Evolutionary conservation across 371 early-diverging fungal species (phyloP).

Genomic region (Smittium mucronatum): DNA sequence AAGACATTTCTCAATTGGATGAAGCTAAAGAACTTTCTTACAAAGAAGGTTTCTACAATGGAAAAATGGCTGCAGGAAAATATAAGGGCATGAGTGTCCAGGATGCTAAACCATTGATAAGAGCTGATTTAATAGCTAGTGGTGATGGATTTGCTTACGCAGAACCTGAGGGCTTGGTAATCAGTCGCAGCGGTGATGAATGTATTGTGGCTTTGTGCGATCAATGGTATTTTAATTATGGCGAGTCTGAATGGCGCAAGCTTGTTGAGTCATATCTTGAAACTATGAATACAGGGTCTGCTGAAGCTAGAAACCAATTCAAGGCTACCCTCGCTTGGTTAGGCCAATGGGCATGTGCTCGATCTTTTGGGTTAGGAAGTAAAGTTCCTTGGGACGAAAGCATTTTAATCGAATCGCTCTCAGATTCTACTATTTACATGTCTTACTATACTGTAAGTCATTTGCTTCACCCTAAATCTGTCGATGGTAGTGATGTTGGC

Average conservation of each 20-base stretch:
- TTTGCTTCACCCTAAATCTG: slow-evolving; percentile 78
- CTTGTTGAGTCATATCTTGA: slow-evolving; percentile 66
- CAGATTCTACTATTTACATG: slow-evolving; percentile 99
- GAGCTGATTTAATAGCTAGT: slow-evolving; percentile 50
- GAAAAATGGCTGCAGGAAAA: slow-evolving; percentile 74
- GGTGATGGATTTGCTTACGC: slow-evolving; percentile 79
- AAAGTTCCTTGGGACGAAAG: slow-evolving; percentile 94
- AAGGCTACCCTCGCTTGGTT: slow-evolving; percentile 91
- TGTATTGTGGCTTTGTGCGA: slow-evolving; percentile 97
- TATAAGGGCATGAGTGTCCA: slow-evolving; percentile 71
- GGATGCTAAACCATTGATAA: slow-evolving; percentile 83
- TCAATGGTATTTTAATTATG: slow-evolving; percentile 99
- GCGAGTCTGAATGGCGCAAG: slow-evolving; percentile 83
- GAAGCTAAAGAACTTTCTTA: slow-evolving; percentile 91
- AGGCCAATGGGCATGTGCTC: slow-evolving; percentile 97
- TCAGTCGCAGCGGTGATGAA: slow-evolving; percentile 94
- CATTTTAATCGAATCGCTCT: slow-evolving; percentile 97
- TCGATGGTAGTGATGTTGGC: slow-evolving; percentile 75
- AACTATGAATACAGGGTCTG: slow-evolving; percentile 68
- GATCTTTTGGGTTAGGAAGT: slow-evolving; percentile 96
- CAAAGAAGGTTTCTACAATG: slow-evolving; percentile 96
- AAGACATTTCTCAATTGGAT: slow-evolving; percentile 81
- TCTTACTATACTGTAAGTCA: slow-evolving; percentile 98
- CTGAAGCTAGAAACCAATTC: slow-evolving; percentile 84
- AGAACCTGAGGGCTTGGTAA: slow-evolving; percentile 93